Base-by-base conservation (phyloP, 2,329 filamentous ascomycete genomes). In the Juglanconis oblonga region DNA sequence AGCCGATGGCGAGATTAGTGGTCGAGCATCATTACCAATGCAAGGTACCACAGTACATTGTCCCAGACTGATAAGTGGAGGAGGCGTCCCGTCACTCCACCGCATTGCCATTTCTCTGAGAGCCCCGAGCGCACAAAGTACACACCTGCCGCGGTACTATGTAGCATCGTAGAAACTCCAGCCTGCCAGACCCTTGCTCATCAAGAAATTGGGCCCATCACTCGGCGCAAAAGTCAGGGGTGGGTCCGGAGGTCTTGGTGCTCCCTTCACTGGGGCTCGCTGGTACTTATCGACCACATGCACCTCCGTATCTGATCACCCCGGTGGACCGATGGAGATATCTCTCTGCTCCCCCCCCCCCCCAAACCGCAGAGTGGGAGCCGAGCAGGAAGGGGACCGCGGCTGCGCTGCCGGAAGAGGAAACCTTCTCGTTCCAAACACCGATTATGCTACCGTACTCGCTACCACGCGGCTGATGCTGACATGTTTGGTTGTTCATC, bases 211-310 rank as follows among this genome's bases (percentile, higher is more conserved):
- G 58, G 58, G 54, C n/a, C 61, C 58, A 47, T 55, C 51, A 49
- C 53, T 61, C 51, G 61, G 58, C 59, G 54, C 44, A 58, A 55
- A 63, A 55, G 42, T 59, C 58, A 63, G 61, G 54, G 54, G 61
- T 55, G 61, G 61, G 51, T 47, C 52, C 48, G 33, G 45, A 10
- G 40, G 14, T 33, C 45, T 45, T 44, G 17, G n/a, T 51, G 33
- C 13, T 50, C 44, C 45, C 31, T 32, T 24, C 45, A 51, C 54
- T 57, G 33, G 45, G 42, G 35, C 3, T 52, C 10, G n/a, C n/a
- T 5, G 24, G 5, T 14, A 42, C 55, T 58, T 32, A 48, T 50
- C 38, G 24, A 32, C 47, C 44, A 52, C 53, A 53, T 33, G 17
- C 50, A 47, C 24, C 50, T 48, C 56, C 56, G 56, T 53, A 53